phyloP scores from a whole-genome alignment of 352 stramenopile genomes.

The Peronospora belbahrii region DNA sequence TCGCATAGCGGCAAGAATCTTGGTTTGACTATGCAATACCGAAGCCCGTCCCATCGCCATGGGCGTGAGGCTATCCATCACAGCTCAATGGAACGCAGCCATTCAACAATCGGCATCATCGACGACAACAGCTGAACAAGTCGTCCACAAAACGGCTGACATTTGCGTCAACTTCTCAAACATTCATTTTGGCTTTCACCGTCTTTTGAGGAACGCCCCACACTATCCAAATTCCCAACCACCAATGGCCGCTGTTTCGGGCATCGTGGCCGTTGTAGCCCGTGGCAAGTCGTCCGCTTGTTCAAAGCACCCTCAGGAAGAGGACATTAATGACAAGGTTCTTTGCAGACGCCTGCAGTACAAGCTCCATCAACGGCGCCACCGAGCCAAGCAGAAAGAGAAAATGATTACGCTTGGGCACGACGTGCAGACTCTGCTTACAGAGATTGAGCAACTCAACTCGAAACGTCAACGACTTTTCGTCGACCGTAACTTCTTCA shows the following conservation, averaged over 20 bases:
- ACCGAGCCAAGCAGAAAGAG: conserved; percentile 58
- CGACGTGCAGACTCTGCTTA: conserved; percentile 32
- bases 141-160: neutral
- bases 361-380: conserved; percentile 59
- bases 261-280: neutral
- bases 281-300: conserved; percentile 4
- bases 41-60: neutral
- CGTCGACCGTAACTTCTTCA: conserved; percentile 29
- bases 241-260: conserved; percentile 13
- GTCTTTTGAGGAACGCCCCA: neutral
- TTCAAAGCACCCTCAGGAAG: conserved; percentile 3
- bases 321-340: conserved; percentile 34
- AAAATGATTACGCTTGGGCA: conserved; percentile 33
- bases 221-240: neutral
- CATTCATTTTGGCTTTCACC: neutral
- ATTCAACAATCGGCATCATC: neutral
- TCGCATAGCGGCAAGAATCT: neutral
- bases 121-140: neutral
- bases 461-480: conserved; percentile 23
- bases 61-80: neutral
- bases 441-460: conserved; percentile 34
- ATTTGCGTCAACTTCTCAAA: neutral
- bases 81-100: too few relatives aligned
- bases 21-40: neutral
- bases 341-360: conserved; percentile 45